Conservation (phyloP, 2,329 filamentous ascomycete genomes). For the Leptographium lundbergii region DNA sequence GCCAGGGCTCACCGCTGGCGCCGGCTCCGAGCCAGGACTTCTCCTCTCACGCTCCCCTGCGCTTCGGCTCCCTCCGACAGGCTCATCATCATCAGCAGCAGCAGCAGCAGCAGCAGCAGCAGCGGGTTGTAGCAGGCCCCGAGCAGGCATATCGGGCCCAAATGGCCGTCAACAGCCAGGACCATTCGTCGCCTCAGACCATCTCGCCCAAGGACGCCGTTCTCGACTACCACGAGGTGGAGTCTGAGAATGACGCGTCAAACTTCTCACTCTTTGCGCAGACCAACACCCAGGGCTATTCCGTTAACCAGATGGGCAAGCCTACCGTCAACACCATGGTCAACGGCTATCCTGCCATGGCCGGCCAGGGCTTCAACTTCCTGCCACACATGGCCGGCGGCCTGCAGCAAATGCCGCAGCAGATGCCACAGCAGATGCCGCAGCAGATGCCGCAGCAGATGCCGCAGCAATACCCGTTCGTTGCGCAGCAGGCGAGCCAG, state of each 20-base stretch:
- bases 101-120: conserved; percentile 31
- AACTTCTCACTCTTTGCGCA: conserved; percentile 56
- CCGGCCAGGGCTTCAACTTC: conserved; percentile 17
- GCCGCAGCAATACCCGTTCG: conserved; percentile 31
- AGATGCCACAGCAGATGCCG: conserved; percentile 12
- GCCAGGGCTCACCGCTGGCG: conserved; percentile 53
- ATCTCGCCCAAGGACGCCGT: conserved; percentile 92
- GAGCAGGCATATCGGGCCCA: conserved; percentile 27
- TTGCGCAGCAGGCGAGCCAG: conserved; percentile 18
- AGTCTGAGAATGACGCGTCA: conserved; percentile 31
- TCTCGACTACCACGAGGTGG: conserved; percentile 62
- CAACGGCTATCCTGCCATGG: conserved; percentile 22
- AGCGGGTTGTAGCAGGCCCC: conserved; percentile 43
- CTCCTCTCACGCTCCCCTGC: conserved; percentile 15
- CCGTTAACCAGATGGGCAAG: conserved; percentile 8
- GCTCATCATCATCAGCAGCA: conserved; percentile 31
- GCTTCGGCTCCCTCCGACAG: conserved; percentile 40
- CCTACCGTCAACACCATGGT: neutral
- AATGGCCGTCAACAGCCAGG: conserved; percentile 21
- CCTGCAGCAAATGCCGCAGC: conserved; percentile 15
- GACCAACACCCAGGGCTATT: conserved; percentile 31
- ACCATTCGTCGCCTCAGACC: conserved; percentile 54
- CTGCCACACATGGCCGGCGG: conserved; percentile 22
- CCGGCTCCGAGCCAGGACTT: conserved; percentile 33
- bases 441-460: conserved; percentile 11